Base-by-base conservation (phyloP, 441 rosid species). In the Manihot esculenta region DNA sequence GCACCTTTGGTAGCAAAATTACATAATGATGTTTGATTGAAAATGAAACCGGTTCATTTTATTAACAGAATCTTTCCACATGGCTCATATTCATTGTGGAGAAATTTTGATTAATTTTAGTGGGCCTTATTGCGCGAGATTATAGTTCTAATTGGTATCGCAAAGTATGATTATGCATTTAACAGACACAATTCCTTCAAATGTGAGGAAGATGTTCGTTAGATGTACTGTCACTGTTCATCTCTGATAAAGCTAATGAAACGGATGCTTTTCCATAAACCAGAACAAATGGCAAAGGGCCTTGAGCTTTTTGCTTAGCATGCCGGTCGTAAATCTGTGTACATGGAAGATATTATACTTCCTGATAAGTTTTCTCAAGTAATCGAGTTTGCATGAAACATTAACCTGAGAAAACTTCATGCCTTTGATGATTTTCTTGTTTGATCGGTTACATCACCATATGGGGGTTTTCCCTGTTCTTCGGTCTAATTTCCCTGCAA, bases 291-390 rank as follows among this genome's bases (percentile, higher is more conserved):
- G 72, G 89, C 94, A 0, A 89, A 82, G 82, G 94, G 89, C 68
- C 85, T 93, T 26, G 94, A 91, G 83, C 84, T 84, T 48, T 93
- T 91, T 82, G 92, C 97, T 41, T 97, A 85, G 72, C 98, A 93
- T 76, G 94, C 88, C 71, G 90, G 97, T 66, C 96, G 97, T 60
- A 93, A 91, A 81, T 77, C 86, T 68, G 93, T 89, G 30, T 86
- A 84, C 72, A 86, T 84, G 87, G 96, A 91, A 35, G 98, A 93
- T 75, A 96, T 89, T 79, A 80, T 91, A 70, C 90, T 91, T 72
- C 78, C 88, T 15, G 88, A 97, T 91, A 78, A 78, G 76, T 79
- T 61, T 62, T 48, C 30, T 35, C 0, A 3, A 50, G 21, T 27
- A 5, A 30, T 51, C 45, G 12, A 47, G 23, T 51, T 56, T 45